Evolutionary conservation across 148 eudicot genomes (phyloP), one percentile per base, ranked within the genome.

Genomic region (Amaranthus hypochondriacus): DNA sequence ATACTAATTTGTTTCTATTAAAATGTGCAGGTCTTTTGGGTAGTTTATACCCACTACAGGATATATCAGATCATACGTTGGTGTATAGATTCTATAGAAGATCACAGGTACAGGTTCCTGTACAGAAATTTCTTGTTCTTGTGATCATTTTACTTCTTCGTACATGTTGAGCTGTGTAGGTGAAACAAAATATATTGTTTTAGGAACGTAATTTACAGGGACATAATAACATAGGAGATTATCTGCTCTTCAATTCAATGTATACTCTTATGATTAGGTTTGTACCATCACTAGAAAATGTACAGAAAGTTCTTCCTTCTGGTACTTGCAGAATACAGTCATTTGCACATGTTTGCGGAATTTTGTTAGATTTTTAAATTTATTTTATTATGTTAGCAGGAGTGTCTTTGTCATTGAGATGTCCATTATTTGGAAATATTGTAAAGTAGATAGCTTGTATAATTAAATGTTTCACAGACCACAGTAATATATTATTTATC

Each of bases 231-330:
- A 2, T 66, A 0, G 55, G 43, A 66, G 69, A 69, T 39, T 10
- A 13, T 55, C 60, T 54, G 18, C 48, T 55, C 62, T 69, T 69
- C 61, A 28, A 28, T 28, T 28, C 39, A 42, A 5, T 55, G 54
- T 46, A 46, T 28, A 28, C 39, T 28, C 39, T 46, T 28, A 70
- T 39, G 64, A 55, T 58, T 15, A 53, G 62, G 57, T 43, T 53
- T 69, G 74, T 76, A 69, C 46, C 50, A 11, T 76, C 18, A 74
- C 70, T 52, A 54, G 61, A 59, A 60, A 61, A 44, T 76, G 73
- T 69, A 46, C 69, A 71, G 72, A 70, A 46, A 70, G 47, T 69
- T 70, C 39, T 60, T 44, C 56, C 74, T 44, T 46, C 21, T 49
- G 65, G 73, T 54, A 61, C 50, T 18, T 52, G 55, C 69, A 69